A percentile compares a stretch with the other conserved stretches of the same genome.
phyloP scores from a whole-genome alignment of 2,329 filamentous ascomycete species.

The Aspergillus sp. region DNA sequence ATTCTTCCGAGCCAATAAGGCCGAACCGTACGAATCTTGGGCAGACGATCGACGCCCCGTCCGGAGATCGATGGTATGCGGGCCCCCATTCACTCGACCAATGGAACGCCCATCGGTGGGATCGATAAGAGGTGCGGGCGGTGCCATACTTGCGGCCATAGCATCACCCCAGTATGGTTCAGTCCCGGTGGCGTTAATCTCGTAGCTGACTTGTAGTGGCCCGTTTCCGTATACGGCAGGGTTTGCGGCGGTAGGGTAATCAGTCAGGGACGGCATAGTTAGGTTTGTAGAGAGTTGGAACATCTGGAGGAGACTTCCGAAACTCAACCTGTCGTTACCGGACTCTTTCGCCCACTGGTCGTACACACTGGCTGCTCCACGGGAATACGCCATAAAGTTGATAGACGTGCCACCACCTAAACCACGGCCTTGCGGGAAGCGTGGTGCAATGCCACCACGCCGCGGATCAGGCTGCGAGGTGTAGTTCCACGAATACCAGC shows the following conservation, averaged over 20 bases:
- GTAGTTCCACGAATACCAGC: not conserved
- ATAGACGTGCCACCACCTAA: constrained; percentile 59
- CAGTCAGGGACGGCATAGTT: not conserved
- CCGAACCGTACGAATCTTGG: not conserved
- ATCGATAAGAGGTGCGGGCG: not conserved
- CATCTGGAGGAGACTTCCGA: not conserved
- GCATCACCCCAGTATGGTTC: not conserved
- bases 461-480: not conserved
- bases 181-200: not conserved
- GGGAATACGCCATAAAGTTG: constrained; percentile 48
- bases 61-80: not conserved
- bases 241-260: not conserved
- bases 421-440: constrained; percentile 52
- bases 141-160: not conserved
- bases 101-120: not conserved
- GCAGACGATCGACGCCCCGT: not conserved
- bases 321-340: not conserved
- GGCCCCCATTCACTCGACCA: not conserved
- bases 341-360: not conserved
- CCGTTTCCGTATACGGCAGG: not conserved
- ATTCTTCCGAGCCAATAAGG: not conserved
- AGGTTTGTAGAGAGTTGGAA: not conserved
- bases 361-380: not conserved
- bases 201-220: not conserved
- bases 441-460: not conserved